phyloP scores from a whole-genome alignment of 352 stramenopile genomes.

The Phytophthora gonapodyides region DNA sequence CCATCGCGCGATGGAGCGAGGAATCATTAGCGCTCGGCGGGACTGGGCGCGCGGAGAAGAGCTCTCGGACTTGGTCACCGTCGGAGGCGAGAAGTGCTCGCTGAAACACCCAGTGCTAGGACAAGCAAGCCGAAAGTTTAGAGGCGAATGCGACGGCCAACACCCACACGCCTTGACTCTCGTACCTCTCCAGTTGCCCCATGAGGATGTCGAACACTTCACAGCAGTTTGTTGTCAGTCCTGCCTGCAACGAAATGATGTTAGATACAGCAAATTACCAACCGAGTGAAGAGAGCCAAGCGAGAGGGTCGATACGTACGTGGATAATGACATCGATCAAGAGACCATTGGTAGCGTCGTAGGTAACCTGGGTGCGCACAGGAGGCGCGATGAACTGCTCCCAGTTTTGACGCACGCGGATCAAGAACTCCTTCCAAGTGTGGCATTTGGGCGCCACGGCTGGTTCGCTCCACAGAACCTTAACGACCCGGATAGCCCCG shows the following conservation, averaged over 20 bases:
- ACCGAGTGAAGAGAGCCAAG: constrained; percentile 2
- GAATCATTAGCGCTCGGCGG: constrained; percentile 33
- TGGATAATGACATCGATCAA: constrained; percentile 65
- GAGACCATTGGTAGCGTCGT: constrained; percentile 57
- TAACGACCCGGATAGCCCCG: constrained; percentile 75
- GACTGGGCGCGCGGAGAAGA: constrained; percentile 18
- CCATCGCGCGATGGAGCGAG: constrained; percentile 39
- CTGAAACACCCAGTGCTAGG: constrained; percentile 60
- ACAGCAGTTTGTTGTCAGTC: constrained; percentile 34
- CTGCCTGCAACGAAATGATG: constrained; percentile 31
- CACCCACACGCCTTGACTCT: not conserved
- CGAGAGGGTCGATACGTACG: constrained; percentile 26
- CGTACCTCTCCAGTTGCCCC: constrained; percentile 49
- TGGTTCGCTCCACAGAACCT: constrained; percentile 90
- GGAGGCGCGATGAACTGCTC: constrained; percentile 43
- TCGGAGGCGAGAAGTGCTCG: constrained; percentile 45
- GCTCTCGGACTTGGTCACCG: constrained; percentile 45
- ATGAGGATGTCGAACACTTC: constrained; percentile 48
- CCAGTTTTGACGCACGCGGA: constrained; percentile 31
- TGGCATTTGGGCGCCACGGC: constrained; percentile 35
- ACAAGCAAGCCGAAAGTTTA: not conserved
- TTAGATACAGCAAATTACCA: constrained; percentile 1
- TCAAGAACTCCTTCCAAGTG: constrained; percentile 28
- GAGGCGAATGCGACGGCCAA: no score
- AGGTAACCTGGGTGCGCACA: constrained; percentile 64